These are phyloP conservation scores for Sphaerulina musiva DNA, from an alignment of 2,329 filamentous ascomycete genomes.

Conservation along the genomic window DNA sequence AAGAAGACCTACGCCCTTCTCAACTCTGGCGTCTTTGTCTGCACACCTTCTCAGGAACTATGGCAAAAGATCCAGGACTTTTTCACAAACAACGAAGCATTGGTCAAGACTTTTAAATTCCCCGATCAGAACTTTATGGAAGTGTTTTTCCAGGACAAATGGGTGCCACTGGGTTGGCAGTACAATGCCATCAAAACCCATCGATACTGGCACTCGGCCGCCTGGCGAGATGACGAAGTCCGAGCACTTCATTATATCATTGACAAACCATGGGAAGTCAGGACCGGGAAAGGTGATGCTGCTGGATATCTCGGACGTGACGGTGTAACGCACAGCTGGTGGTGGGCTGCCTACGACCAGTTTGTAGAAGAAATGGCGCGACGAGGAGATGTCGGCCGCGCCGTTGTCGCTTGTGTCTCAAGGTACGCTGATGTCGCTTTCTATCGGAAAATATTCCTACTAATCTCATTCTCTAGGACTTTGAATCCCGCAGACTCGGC, in stretches of 20 bases:
- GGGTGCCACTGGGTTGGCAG: conserved; percentile 44
- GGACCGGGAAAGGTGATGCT: conserved; percentile 33
- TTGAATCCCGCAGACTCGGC: too few relatives aligned
- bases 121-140: conserved; percentile 51
- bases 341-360: conserved; percentile 44
- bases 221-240: conserved; percentile 47
- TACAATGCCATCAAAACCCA: conserved; percentile 51
- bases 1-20: conserved; percentile 37
- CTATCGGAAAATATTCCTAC: too few relatives aligned
- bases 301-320: conserved; percentile 43
- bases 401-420: neutral
- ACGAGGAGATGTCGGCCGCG: neutral
- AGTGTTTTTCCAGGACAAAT: conserved; percentile 42
- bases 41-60: conserved; percentile 38
- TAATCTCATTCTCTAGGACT: too few relatives aligned
- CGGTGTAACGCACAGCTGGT: conserved; percentile 48
- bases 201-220: conserved; percentile 47
- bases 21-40: conserved; percentile 49
- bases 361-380: conserved; percentile 32
- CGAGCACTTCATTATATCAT: conserved; percentile 50
- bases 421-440: neutral
- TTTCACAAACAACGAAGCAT: conserved; percentile 35
- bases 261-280: conserved; percentile 50
- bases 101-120: conserved; percentile 43
- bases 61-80: conserved; percentile 38